Evolutionary conservation across 1,139 yeast genomes (phyloP).

Genomic region (Scheffersomyces parashehatae): DNA sequence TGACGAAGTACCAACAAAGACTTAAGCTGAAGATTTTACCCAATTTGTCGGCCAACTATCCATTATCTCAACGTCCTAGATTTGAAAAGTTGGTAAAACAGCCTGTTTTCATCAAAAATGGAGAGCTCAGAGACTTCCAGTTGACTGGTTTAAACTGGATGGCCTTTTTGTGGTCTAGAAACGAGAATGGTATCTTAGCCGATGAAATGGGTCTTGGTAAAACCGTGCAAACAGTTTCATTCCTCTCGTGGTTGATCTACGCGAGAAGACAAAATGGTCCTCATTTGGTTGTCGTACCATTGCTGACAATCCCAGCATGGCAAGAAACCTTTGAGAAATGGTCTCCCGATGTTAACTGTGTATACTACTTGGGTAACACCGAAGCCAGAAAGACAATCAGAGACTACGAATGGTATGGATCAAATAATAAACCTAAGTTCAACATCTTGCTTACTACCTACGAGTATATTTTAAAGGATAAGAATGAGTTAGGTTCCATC

Average conservation of each 20-base stretch:
- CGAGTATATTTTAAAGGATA: conserved; percentile 91
- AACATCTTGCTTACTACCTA: conserved; percentile 89
- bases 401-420: conserved; percentile 76
- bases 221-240: conserved; percentile 95
- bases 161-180: conserved; percentile 98
- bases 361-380: conserved; percentile 90
- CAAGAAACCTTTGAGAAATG: conserved; percentile 97
- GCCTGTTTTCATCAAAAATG: conserved; percentile 87
- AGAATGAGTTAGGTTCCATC: conserved; percentile 73
- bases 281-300: conserved; percentile 91
- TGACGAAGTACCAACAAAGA: conserved; percentile 78
- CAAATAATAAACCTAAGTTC: conserved; percentile 68
- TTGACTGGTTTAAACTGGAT: conserved; percentile 98
- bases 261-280: conserved; percentile 98
- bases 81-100: conserved; percentile 86
- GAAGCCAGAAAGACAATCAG: conserved; percentile 80
- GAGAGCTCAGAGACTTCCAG: conserved; percentile 95
- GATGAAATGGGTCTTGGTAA: conserved; percentile 99
- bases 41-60: conserved; percentile 74
- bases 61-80: conserved; percentile 70
- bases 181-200: conserved; percentile 95
- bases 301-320: conserved; percentile 98
- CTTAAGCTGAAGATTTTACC: conserved; percentile 85
- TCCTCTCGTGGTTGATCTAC: conserved; percentile 89
- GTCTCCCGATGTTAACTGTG: conserved; percentile 95